Conservation (phyloP, 108 stramenopile genomes). For the Chaetoceros muelleri region DNA sequence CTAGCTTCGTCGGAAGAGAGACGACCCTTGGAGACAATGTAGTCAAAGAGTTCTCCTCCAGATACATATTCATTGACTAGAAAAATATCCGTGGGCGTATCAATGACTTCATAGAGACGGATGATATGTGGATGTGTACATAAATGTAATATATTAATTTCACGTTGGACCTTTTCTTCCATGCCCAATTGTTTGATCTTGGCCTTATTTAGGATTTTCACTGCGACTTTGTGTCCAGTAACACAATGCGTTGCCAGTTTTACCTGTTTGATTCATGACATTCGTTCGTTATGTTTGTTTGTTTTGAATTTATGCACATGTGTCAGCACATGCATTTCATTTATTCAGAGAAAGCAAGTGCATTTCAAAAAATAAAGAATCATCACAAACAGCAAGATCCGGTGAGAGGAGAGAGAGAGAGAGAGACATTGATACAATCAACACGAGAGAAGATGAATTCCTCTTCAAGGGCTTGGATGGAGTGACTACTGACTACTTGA, state of each 20-base stretch:
- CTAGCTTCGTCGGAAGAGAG: conserved; percentile 93
- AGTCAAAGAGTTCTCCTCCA: conserved; percentile 98
- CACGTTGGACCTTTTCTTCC: conserved; percentile 99
- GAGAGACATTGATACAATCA: too few species aligned
- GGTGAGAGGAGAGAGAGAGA: too few species aligned
- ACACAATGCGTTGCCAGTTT: conserved; percentile 96
- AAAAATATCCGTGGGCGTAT: conserved; percentile 99
- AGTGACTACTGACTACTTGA: too few species aligned
- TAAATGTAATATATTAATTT: conserved; percentile 97
- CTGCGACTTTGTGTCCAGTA: conserved; percentile 99
- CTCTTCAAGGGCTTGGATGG: too few species aligned
- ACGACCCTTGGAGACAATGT: conserved; percentile 95
- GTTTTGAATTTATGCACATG: too few species aligned
- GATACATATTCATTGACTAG: conserved; percentile 98
- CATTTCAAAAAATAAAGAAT: too few species aligned
- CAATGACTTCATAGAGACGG: conserved; percentile 93
- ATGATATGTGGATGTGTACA: conserved; percentile 99
- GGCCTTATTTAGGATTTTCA: conserved; percentile 98
- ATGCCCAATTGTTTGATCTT: conserved; percentile 98
- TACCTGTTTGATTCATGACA: conserved; percentile 52
- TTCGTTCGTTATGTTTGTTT: too few species aligned
- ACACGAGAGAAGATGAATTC: too few species aligned
- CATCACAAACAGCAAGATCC: too few species aligned
- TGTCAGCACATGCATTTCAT: too few species aligned
- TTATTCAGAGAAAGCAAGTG: too few species aligned